A percentile compares a stretch with the other conserved stretches of the same genome.
These are phyloP conservation scores for Juncus effusus DNA, from an alignment of 176 grass and related monocot genomes.

Conservation along the genomic window DNA sequence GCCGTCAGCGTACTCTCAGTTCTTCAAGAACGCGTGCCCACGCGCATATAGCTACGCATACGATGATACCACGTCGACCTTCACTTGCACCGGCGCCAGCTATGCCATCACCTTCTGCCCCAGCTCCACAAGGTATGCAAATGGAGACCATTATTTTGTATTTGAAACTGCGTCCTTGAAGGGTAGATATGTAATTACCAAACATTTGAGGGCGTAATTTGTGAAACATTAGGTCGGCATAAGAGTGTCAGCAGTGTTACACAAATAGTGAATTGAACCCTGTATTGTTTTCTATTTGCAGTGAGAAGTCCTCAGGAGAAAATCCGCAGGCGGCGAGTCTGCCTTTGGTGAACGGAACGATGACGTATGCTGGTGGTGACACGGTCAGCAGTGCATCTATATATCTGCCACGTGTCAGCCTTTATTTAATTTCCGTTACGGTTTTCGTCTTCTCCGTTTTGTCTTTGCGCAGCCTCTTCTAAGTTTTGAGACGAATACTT, in stretches of 20 bases:
- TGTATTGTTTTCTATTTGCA: constrained; percentile 5
- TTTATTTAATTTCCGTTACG: not conserved
- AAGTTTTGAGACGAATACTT: not conserved
- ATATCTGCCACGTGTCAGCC: not conserved
- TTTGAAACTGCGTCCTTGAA: too few relatives aligned
- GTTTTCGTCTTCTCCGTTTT: constrained; percentile 1
- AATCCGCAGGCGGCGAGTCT: constrained; percentile 38
- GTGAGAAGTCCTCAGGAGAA: constrained; percentile 42
- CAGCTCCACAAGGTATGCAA: constrained; percentile 30
- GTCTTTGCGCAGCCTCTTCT: not conserved
- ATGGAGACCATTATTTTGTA: not conserved
- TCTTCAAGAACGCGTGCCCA: constrained; percentile 57
- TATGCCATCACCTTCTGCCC: constrained; percentile 66
- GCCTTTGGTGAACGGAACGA: constrained; percentile 38
- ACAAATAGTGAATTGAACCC: constrained; percentile 24
- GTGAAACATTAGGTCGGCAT: not conserved
- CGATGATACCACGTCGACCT: constrained; percentile 58
- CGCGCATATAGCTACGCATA: constrained; percentile 62
- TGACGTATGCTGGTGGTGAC: constrained; percentile 39
- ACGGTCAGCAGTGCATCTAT: constrained; percentile 5
- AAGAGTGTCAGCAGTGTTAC: not conserved
- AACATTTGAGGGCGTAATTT: not conserved
- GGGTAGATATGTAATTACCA: not conserved
- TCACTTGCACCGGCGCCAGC: constrained; percentile 46
- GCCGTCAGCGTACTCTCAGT: constrained; percentile 43